Conservation (phyloP, 2,329 filamentous ascomycete species). For the Exophiala mesophila region DNA sequence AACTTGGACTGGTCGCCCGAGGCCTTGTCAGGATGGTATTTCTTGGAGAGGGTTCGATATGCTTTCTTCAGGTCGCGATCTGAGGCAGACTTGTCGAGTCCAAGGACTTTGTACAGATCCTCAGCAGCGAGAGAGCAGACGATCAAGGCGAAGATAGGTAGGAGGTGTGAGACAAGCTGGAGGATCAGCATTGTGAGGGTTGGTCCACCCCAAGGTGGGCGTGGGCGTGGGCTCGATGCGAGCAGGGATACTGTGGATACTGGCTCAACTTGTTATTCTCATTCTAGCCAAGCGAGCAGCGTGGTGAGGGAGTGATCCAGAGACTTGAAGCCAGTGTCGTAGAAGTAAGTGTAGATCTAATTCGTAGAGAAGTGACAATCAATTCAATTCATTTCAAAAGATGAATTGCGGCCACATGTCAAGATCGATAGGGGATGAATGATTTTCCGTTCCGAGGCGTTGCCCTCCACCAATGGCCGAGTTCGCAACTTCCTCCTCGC, state of each 20-base stretch:
- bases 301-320: too few species aligned
- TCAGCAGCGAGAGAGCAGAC: constrained; percentile 28
- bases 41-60: constrained; percentile 87
- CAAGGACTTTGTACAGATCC: constrained; percentile 65
- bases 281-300: too few species aligned
- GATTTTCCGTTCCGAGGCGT: not conserved
- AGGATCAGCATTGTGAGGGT: constrained; percentile 21
- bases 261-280: not conserved
- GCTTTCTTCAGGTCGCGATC: constrained; percentile 90
- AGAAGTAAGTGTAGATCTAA: too few species aligned
- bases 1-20: constrained; percentile 84
- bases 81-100: constrained; percentile 69
- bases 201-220: constrained; percentile 1
- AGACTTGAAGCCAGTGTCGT: too few species aligned
- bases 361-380: too few species aligned
- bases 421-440: not conserved
- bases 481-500: too few species aligned
- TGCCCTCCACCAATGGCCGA: not conserved
- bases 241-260: not conserved
- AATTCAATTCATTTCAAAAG: not conserved
- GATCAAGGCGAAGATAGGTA: constrained; percentile 19
- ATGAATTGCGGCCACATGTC: not conserved
- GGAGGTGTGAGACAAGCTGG: constrained; percentile 15
- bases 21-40: constrained; percentile 97
- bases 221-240: not conserved